phyloP scores from a whole-genome alignment of 176 grass and related monocot genomes.

The Rhynchospora tenuis region DNA sequence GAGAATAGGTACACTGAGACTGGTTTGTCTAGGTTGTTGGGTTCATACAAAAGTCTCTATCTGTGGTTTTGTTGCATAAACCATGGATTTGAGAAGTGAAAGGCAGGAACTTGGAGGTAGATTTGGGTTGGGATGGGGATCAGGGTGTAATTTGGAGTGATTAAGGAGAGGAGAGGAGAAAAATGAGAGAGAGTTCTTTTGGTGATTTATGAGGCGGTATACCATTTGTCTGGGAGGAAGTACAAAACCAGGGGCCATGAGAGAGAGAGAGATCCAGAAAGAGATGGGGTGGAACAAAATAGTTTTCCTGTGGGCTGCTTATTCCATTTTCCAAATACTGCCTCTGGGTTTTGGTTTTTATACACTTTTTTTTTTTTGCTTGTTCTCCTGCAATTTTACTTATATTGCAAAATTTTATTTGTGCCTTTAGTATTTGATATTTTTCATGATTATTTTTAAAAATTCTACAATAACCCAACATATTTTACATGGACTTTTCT shows the following conservation, averaged over 20 bases:
- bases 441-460: too few relatives aligned
- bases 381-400: neutral
- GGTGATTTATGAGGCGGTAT: neutral
- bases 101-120: neutral
- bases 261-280: neutral
- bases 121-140: neutral
- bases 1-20: neutral
- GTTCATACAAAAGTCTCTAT: neutral
- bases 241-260: constrained; percentile 22
- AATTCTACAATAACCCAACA: too few relatives aligned
- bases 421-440: too few relatives aligned
- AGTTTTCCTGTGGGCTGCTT: constrained; percentile 10
- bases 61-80: neutral
- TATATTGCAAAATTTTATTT: neutral
- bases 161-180: neutral
- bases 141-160: neutral
- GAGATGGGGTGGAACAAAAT: neutral
- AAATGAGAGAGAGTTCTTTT: neutral
- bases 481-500: too few relatives aligned
- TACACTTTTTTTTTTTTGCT: neutral
- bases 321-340: neutral
- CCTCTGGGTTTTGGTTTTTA: constrained; percentile 13
- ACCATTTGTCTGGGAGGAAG: neutral
- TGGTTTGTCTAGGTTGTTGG: neutral
- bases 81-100: neutral